Conservation (phyloP, 768 basidiomycete species). For the Filobasidium floriforme region DNA sequence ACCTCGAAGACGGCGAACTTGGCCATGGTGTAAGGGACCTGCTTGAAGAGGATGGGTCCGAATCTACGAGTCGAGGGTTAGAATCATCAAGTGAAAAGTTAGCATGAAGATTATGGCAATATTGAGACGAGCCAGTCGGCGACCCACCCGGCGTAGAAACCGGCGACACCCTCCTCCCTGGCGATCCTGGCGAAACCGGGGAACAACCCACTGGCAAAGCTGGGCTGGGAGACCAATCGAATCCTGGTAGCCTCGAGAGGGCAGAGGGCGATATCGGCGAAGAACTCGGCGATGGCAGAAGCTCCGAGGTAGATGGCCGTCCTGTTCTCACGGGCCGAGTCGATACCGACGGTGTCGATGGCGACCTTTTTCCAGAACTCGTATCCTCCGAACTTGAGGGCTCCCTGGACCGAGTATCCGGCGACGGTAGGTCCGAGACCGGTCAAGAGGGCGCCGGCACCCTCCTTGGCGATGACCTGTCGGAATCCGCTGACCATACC, state of each 20-base stretch:
- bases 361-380: slow-evolving; percentile 92
- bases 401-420: slow-evolving; percentile 90
- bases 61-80: slow-evolving; percentile 27
- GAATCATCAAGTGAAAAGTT: slow-evolving; percentile 17
- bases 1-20: slow-evolving; percentile 90
- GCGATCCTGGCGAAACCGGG: slow-evolving; percentile 47
- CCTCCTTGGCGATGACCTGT: slow-evolving; percentile 80
- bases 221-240: slow-evolving; percentile 48
- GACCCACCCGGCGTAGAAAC: slow-evolving; percentile 47
- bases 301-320: slow-evolving; percentile 86
- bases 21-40: slow-evolving; percentile 99
- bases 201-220: slow-evolving; percentile 47
- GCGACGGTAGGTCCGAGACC: slow-evolving; percentile 87
- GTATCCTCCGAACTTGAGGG: slow-evolving; percentile 98
- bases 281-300: slow-evolving; percentile 89
- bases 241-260: slow-evolving; percentile 63
- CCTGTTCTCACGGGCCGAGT: slow-evolving; percentile 62
- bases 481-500: slow-evolving; percentile 77
- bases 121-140: slow-evolving; percentile 40
- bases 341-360: slow-evolving; percentile 74
- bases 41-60: slow-evolving; percentile 50
- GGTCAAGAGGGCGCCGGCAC: slow-evolving; percentile 81
- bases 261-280: slow-evolving; percentile 93
- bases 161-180: slow-evolving; percentile 46
- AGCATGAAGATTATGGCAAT: background rate